phyloP scores from a whole-genome alignment of 2,329 filamentous ascomycete genomes.

The Neoarthrinium moseri region DNA sequence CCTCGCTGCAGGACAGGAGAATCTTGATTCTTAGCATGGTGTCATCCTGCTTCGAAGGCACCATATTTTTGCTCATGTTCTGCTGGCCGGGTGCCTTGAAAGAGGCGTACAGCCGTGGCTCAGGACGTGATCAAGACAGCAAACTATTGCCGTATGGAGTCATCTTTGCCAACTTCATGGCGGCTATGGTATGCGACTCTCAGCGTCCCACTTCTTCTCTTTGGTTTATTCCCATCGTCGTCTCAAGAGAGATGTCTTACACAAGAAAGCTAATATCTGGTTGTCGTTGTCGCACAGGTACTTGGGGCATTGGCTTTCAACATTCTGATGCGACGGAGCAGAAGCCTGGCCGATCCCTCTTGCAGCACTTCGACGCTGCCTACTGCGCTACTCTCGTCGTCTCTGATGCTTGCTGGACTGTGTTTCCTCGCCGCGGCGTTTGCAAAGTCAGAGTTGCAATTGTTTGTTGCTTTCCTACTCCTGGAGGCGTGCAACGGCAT shows the following conservation, averaged over 20 bases:
- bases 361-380: neutral
- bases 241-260: too few relatives aligned
- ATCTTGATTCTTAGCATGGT: conserved; percentile 31
- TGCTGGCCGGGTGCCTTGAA: conserved; percentile 31
- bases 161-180: conserved; percentile 59
- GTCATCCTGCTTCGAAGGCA: conserved; percentile 32
- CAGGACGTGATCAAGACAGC: neutral
- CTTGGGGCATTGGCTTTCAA: conserved; percentile 56
- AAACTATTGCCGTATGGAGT: conserved; percentile 48
- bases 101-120: conserved; percentile 20
- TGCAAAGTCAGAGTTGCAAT: conserved; percentile 17
- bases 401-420: conserved; percentile 19
- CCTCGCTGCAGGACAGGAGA: conserved; percentile 17
- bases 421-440: conserved; percentile 21
- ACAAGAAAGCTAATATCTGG: too few relatives aligned
- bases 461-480: conserved; percentile 25
- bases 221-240: too few relatives aligned
- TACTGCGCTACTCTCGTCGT: conserved; percentile 17
- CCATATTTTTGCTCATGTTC: conserved; percentile 31
- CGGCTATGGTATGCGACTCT: too few relatives aligned
- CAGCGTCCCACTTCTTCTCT: too few relatives aligned
- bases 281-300: too few relatives aligned
- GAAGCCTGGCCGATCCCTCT: conserved; percentile 16
- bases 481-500: conserved; percentile 32
- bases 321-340: conserved; percentile 18